A percentile compares a stretch with the other conserved stretches of the same genome.
These are phyloP conservation scores for Taiozyma sp. DNA, from an alignment of 1,139 yeast genomes.

Conservation along the genomic window DNA sequence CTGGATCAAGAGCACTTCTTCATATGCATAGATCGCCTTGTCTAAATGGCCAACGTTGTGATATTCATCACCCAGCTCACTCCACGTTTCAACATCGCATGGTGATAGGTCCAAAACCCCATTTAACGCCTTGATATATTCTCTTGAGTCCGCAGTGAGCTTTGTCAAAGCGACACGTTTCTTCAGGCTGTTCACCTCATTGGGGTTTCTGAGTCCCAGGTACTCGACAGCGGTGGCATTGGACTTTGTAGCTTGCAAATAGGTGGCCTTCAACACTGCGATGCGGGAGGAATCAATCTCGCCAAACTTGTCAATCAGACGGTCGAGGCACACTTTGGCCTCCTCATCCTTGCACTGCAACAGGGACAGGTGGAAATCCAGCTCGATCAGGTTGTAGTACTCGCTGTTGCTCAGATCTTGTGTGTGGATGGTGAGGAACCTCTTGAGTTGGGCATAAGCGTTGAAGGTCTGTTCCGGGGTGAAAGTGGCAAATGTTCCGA, in stretches of 20 bases:
- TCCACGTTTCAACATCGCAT: slow-evolving; percentile 72
- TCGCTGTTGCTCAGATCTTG: slow-evolving; percentile 40
- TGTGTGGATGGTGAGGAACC: slow-evolving; percentile 20
- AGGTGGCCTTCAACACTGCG: slow-evolving; percentile 51
- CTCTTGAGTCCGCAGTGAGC: slow-evolving; percentile 19
- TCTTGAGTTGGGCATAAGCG: slow-evolving; percentile 31
- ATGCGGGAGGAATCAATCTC: slow-evolving; percentile 50
- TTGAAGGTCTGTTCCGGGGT: slow-evolving; percentile 33
- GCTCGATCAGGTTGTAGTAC: slow-evolving; percentile 57
- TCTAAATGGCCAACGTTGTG: slow-evolving; percentile 55
- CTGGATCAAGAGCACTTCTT: slow-evolving; percentile 61
- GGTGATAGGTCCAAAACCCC: slow-evolving; percentile 40
- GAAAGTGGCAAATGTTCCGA: slow-evolving; percentile 36
- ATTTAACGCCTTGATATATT: slow-evolving; percentile 25
- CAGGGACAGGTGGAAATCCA: slow-evolving; percentile 65
- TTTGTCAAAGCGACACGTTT: slow-evolving; percentile 31
- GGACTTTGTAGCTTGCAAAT: slow-evolving; percentile 51
- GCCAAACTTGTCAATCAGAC: slow-evolving; percentile 62
- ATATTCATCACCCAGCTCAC: slow-evolving; percentile 67
- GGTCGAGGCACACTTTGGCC: slow-evolving; percentile 62
- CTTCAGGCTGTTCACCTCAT: slow-evolving; percentile 32
- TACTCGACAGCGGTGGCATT: slow-evolving; percentile 33
- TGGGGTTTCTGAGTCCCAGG: slow-evolving; percentile 25
- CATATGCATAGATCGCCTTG: slow-evolving; percentile 60
- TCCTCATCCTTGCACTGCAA: slow-evolving; percentile 64